phyloP scores from a whole-genome alignment of 2,329 filamentous ascomycete species.

The Trichoderma sp. region DNA sequence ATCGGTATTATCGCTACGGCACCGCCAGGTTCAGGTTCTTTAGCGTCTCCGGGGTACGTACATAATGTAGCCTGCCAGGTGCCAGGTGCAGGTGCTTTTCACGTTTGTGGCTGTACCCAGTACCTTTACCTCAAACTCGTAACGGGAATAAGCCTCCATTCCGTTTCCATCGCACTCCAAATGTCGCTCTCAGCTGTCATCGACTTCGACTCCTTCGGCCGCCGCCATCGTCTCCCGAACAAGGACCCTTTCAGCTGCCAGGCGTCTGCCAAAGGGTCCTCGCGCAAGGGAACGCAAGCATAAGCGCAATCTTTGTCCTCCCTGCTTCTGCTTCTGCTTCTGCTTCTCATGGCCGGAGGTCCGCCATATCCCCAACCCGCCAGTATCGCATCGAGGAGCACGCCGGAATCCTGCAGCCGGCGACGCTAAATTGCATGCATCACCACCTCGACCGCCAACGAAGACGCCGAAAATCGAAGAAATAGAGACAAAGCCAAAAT shows the following conservation, averaged over 20 bases:
- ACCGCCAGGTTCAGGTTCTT: background rate
- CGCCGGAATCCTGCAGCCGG: background rate
- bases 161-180: too few species aligned
- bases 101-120: too few species aligned
- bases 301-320: background rate
- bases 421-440: background rate
- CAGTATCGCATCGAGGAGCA: constrained; percentile 7
- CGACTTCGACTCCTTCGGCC: background rate
- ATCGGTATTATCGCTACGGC: background rate
- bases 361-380: background rate
- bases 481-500: background rate
- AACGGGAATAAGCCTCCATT: too few species aligned
- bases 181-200: too few species aligned
- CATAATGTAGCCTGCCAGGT: background rate
- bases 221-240: background rate
- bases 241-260: background rate
- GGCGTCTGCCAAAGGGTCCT: background rate
- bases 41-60: constrained; percentile 26
- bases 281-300: background rate
- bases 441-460: background rate
- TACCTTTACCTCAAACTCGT: too few species aligned
- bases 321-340: background rate
- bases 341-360: constrained; percentile 8
- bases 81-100: too few species aligned
- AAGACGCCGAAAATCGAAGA: too few species aligned